Conservation (phyloP, 2,329 filamentous ascomycete species). For the Venturia oleaginea region DNA sequence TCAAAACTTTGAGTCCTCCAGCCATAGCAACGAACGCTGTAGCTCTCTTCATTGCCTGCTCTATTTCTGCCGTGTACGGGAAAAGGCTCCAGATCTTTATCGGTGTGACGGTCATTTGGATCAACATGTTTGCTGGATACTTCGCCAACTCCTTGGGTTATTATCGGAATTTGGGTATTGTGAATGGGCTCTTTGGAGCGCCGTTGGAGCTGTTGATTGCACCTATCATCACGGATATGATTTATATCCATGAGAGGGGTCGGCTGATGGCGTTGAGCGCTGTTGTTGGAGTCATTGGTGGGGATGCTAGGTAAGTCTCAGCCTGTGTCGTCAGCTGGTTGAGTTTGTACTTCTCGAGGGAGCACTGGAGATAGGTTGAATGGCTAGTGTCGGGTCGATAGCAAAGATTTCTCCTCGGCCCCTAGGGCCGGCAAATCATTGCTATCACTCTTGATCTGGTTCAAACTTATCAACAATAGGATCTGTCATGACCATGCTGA, state of each 20-base stretch:
- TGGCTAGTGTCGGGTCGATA: neutral
- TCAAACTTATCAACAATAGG: neutral
- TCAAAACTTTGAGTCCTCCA: conserved; percentile 7
- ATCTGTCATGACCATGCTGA: neutral
- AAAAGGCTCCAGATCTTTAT: conserved; percentile 31
- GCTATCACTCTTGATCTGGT: neutral
- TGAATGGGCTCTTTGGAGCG: conserved; percentile 22
- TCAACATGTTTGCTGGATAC: conserved; percentile 33
- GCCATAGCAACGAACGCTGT: conserved; percentile 4
- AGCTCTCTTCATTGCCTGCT: conserved; percentile 11
- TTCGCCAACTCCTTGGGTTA: conserved; percentile 21
- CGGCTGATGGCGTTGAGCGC: conserved; percentile 8
- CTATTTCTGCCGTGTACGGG: conserved; percentile 21
- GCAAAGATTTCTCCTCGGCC: neutral
- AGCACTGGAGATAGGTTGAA: no score
- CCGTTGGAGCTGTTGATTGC: conserved; percentile 18
- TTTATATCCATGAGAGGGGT: conserved; percentile 18
- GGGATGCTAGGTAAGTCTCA: conserved; percentile 2
- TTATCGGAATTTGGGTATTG: conserved; percentile 27
- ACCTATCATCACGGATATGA: conserved; percentile 18
- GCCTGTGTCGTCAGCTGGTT: neutral
- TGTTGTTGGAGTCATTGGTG: conserved; percentile 9
- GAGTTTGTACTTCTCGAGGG: neutral
- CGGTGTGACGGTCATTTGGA: conserved; percentile 27
- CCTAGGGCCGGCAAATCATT: neutral